Base-by-base conservation (phyloP, 257 asterid species). In the Apocynum venetum region DNA sequence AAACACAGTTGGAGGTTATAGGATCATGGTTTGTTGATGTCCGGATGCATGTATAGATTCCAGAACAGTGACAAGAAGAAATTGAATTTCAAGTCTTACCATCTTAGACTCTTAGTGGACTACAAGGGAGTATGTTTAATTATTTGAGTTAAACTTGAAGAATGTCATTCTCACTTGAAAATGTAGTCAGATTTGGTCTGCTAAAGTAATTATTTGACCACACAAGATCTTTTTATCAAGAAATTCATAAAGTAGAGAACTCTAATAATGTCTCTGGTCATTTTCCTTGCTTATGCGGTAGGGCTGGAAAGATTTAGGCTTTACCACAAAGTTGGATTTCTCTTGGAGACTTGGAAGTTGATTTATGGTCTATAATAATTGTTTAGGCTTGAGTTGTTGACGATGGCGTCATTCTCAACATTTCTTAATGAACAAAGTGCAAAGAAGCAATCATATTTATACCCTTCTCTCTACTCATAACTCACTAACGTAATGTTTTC, bases 261-360 rank as follows among this genome's bases (percentile, higher is more conserved):
- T 38, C 40, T 61, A 31, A 20, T 44, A 49, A 71, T 78, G 44
- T 74, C 76, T 7, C 36, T 6, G n/a, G 46, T 53, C 38, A 31
- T 36, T 35, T 61, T 48, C n/a, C 40, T 47, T 35, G 70, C 44
- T 53, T 74, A 38, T 49, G 66, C 4, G 53, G 76, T 72, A 52
- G 81, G 76, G 61, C 70, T 19, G 59, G 56, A 4, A 72, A 53
- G 41, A 41, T 14, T 79, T 65, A 43, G n/a, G 52, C 65, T 68
- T 9, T 64, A 72, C 69, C 60, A 71, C 82, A 52, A 73, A 64
- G 70, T 72, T 46, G 44, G 73, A 75, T 52, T 57, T 60, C 72
- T 74, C 74, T 44, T 52, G 72, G 31, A 69, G 66, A 77, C 6
- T 52, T 20, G 31, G 14, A n/a, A 9, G 25, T 43, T 14, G 49